Conservation (phyloP, 2,329 filamentous ascomycete genomes). For the Drechslera avenae region DNA sequence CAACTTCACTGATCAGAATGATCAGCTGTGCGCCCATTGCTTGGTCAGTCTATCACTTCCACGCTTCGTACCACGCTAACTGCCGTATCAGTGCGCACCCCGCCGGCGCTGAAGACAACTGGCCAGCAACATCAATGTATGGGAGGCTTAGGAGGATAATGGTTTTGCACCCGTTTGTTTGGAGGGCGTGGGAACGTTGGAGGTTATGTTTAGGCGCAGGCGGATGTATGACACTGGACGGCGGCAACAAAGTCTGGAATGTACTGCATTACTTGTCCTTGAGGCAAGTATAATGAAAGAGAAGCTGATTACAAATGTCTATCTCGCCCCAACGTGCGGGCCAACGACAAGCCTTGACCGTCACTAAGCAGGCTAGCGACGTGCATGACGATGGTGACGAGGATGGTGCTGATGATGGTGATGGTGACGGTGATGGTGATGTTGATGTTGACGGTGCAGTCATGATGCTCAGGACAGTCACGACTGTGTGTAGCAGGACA, state of each 20-base stretch:
- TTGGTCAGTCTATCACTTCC: constrained; percentile 26
- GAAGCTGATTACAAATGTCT: constrained; percentile 3
- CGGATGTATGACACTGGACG: neutral
- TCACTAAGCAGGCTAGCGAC: neutral
- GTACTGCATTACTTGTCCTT: neutral
- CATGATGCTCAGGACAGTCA: neutral
- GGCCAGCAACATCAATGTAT: neutral
- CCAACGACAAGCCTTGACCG: neutral
- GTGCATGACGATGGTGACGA: neutral
- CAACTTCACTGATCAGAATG: constrained; percentile 25
- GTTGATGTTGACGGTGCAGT: no score
- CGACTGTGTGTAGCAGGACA: no score
- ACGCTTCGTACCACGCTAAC: constrained; percentile 24
- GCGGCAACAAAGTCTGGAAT: neutral
- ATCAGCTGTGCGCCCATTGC: constrained; percentile 29
- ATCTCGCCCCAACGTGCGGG: neutral
- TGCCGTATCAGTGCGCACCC: constrained; percentile 28
- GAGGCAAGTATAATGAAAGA: constrained; percentile 4
- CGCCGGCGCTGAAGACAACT: constrained; percentile 16
- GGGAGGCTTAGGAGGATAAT: neutral
- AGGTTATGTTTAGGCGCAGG: neutral
- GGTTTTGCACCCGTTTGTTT: neutral
- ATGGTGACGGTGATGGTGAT: no score
- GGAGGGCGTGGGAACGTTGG: neutral
- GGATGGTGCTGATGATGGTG: no score